A percentile compares a stretch with the other conserved stretches of the same genome.
These are phyloP conservation scores for Aspergillus olivimuriae DNA, from an alignment of 495 filamentous ascomycete genomes.

Conservation along the genomic window DNA sequence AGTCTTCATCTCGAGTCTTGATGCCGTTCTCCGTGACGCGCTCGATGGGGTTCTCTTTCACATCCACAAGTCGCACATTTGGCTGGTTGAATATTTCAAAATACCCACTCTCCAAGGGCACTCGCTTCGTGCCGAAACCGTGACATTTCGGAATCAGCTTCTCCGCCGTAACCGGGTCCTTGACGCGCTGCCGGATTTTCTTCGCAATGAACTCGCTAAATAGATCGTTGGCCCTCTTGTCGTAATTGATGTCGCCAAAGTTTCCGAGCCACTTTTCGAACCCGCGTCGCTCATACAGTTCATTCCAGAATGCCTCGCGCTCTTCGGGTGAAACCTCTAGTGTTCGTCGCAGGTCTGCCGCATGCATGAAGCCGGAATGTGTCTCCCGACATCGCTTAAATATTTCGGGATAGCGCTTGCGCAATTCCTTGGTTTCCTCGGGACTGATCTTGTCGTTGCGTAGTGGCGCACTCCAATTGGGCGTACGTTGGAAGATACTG, in stretches of 20 bases:
- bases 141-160: conserved; percentile 46
- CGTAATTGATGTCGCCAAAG: conserved; percentile 20
- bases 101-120: conserved; percentile 43
- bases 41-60: conserved; percentile 32
- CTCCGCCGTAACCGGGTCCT: conserved; percentile 39
- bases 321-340: conserved; percentile 40
- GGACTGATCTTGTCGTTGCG: conserved; percentile 34
- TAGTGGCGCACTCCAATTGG: conserved; percentile 47
- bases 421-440: conserved; percentile 38
- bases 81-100: conserved; percentile 46
- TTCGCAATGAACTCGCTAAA: conserved; percentile 26
- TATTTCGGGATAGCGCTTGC: conserved; percentile 35
- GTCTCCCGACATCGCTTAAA: conserved; percentile 22
- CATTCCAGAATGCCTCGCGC: conserved; percentile 23
- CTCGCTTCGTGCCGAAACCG: conserved; percentile 44
- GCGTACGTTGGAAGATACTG: conserved; percentile 48
- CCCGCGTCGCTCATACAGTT: conserved; percentile 33
- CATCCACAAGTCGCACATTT: conserved; percentile 44
- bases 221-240: conserved; percentile 18
- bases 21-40: conserved; percentile 24
- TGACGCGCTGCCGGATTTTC: conserved; percentile 36
- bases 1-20: conserved; percentile 21
- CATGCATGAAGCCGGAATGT: conserved; percentile 18
- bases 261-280: conserved; percentile 26
- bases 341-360: conserved; percentile 33